These are phyloP conservation scores for Sisymbrium irio DNA, from an alignment of 345 rosid genomes.

Conservation along the genomic window DNA sequence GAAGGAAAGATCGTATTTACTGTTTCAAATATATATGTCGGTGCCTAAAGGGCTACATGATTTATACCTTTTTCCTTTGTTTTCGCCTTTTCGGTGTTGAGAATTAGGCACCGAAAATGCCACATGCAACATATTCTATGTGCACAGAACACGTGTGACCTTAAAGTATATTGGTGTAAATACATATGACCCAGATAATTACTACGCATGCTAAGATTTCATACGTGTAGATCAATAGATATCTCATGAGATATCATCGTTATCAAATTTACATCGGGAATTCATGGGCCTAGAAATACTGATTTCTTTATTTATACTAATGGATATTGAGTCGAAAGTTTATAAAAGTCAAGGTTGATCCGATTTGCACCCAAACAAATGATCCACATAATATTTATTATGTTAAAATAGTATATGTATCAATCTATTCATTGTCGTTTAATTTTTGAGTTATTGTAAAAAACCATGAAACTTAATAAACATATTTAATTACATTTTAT, in stretches of 20 bases:
- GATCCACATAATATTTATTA: background rate
- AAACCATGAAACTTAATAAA: background rate
- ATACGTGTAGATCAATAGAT: background rate
- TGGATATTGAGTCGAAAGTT: background rate
- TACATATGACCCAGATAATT: background rate
- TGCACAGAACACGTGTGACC: conserved; percentile 9
- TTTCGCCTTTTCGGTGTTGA: background rate
- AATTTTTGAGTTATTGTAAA: background rate
- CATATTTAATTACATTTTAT: background rate
- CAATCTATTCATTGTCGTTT: background rate
- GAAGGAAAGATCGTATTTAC: background rate
- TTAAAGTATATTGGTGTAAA: background rate
- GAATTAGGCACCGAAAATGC: conserved; percentile 19
- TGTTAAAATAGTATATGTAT: background rate
- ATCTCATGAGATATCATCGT: background rate
- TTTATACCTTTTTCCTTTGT: background rate
- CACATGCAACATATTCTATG: background rate
- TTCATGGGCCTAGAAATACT: background rate
- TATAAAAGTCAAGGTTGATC: background rate
- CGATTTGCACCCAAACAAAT: background rate
- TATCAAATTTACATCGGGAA: background rate
- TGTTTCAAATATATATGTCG: conserved; percentile 7
- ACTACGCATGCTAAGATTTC: background rate
- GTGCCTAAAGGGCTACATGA: conserved; percentile 17
- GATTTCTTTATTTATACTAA: background rate